phyloP scores from a whole-genome alignment of 257 asterid genomes.

The Solanum corneliomulleri region DNA sequence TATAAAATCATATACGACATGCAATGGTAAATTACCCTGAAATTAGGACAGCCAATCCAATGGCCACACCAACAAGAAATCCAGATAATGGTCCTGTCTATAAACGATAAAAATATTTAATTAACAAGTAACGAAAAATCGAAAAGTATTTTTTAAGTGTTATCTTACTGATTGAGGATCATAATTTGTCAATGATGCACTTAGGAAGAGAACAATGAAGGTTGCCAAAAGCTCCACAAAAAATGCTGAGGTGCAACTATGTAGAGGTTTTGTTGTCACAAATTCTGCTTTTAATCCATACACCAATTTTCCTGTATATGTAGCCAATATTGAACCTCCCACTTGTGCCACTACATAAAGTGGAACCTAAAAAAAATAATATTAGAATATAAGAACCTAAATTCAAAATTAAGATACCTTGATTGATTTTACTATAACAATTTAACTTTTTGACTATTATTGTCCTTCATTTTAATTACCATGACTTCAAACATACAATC shows the following conservation, averaged over 20 bases:
- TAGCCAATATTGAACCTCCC: constrained; percentile 59
- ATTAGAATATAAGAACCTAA: not conserved
- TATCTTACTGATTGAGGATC: constrained; percentile 44
- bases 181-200: constrained; percentile 39
- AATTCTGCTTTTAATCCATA: constrained; percentile 50
- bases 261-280: constrained; percentile 56
- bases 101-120: not conserved
- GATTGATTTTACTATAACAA: not conserved
- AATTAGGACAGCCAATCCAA: constrained; percentile 74
- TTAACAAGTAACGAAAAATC: not conserved
- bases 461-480: not conserved
- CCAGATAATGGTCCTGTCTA: constrained; percentile 49
- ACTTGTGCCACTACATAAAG: constrained; percentile 58
- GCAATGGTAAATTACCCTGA: constrained; percentile 39
- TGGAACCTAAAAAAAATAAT: constrained; percentile 42
- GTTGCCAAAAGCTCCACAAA: constrained; percentile 66
- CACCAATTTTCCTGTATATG: constrained; percentile 36
- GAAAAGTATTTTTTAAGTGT: not conserved
- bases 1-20: not conserved
- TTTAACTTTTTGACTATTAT: not conserved
- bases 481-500: not conserved
- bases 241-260: constrained; percentile 54
- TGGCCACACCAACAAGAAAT: constrained; percentile 61
- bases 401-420: not conserved
- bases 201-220: constrained; percentile 53